phyloP scores from a whole-genome alignment of 768 basidiomycete species.

The Leucosporidium creatinivorum region DNA sequence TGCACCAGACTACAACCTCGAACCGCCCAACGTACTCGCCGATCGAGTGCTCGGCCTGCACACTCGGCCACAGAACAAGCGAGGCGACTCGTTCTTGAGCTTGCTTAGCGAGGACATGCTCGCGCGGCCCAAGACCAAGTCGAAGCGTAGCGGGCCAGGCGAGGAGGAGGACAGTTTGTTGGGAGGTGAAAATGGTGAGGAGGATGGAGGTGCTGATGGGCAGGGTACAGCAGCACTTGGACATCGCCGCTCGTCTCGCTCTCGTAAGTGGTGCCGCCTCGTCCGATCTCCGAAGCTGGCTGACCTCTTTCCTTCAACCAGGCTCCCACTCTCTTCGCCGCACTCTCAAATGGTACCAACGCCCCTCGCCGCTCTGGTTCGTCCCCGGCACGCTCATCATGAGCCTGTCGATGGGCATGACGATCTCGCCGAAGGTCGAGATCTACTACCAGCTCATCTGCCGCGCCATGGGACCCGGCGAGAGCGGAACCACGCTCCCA shows the following conservation, averaged over 20 bases:
- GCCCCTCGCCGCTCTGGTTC: conserved; percentile 3
- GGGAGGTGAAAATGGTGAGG: background rate
- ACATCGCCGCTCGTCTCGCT: background rate
- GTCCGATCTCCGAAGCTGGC: background rate
- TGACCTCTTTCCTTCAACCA: background rate
- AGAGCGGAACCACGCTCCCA: too few species aligned
- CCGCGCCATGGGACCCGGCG: conserved; percentile 1
- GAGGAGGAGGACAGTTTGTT: background rate
- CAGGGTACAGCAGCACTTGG: background rate
- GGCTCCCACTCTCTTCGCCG: background rate
- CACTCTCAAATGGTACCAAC: background rate
- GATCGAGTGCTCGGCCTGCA: background rate
- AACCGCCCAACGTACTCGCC: background rate
- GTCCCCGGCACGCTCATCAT: conserved; percentile 3
- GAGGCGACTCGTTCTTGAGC: background rate
- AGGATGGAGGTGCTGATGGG: background rate
- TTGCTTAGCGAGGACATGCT: background rate
- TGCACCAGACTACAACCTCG: background rate
- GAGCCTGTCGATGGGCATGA: conserved; percentile 27
- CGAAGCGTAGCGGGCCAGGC: background rate
- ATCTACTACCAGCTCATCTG: conserved; percentile 8
- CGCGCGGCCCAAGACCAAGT: background rate
- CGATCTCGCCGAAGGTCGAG: background rate
- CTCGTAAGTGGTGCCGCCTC: background rate
- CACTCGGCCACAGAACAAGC: too few species aligned